These are phyloP conservation scores for Leccinum pellstonianum DNA, from an alignment of 768 basidiomycete genomes.

Conservation along the genomic window DNA sequence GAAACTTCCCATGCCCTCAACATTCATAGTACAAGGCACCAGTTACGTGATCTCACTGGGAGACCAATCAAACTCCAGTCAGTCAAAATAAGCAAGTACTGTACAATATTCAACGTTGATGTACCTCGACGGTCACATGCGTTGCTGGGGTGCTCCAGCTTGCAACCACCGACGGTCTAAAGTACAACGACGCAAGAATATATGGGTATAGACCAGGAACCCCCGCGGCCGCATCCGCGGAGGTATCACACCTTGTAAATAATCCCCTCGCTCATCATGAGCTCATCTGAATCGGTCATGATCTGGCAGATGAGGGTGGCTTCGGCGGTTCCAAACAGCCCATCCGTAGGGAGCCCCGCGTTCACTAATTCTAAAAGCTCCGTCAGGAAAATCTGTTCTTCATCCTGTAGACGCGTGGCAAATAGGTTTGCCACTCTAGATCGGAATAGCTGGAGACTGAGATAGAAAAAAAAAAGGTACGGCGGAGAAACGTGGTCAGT, in stretches of 20 bases:
- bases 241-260: slow-evolving; percentile 72
- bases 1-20: no score
- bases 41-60: no score
- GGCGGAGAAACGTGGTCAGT: slow-evolving; percentile 1
- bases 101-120: no score
- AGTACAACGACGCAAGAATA: neutral
- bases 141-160: neutral
- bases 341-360: slow-evolving; percentile 62
- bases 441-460: slow-evolving; percentile 68
- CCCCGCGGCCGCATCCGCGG: slow-evolving; percentile 1
- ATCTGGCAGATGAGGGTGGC: slow-evolving; percentile 66
- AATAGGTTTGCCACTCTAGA: slow-evolving; percentile 71
- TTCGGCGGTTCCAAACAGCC: slow-evolving; percentile 79
- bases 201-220: neutral
- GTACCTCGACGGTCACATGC: no score
- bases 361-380: slow-evolving; percentile 77
- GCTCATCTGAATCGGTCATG: slow-evolving; percentile 72
- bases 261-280: slow-evolving; percentile 86
- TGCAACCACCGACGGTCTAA: neutral
- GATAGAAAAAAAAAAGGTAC: neutral
- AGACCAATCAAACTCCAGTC: no score
- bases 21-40: no score
- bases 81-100: no score
- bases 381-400: slow-evolving; percentile 71
- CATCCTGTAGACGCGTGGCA: slow-evolving; percentile 63